A percentile compares a stretch with the other conserved stretches of the same genome.
Conservation (phyloP, 2,329 filamentous ascomycete genomes). For the Hypoxylon sp. region DNA sequence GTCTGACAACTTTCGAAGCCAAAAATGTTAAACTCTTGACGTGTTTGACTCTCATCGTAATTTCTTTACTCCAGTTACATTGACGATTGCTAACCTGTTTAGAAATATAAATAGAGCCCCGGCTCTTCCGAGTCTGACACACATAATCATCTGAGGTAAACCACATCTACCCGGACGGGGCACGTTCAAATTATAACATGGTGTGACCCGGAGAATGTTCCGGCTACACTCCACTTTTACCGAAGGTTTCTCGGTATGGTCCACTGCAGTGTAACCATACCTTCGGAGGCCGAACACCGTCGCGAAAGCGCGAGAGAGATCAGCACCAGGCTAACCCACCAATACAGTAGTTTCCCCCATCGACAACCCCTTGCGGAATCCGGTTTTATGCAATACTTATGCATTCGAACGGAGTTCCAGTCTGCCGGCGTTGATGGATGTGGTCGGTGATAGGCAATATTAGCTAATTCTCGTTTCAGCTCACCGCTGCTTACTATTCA, state of each 20-base stretch:
- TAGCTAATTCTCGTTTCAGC: background rate
- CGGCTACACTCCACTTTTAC: constrained; percentile 20
- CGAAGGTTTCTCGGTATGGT: constrained; percentile 8
- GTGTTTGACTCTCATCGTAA: too few species aligned
- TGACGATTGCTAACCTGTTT: background rate
- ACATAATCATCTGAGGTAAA: background rate
- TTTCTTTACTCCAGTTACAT: too few species aligned
- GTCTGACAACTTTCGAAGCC: background rate
- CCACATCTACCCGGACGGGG: background rate
- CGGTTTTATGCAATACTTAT: constrained; percentile 12
- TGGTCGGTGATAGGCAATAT: constrained; percentile 4
- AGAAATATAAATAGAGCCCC: background rate
- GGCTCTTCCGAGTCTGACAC: background rate
- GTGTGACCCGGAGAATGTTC: constrained; percentile 4
- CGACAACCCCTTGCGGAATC: background rate
- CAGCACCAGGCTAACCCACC: background rate
- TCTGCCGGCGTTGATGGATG: background rate
- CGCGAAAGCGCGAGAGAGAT: constrained; percentile 27
- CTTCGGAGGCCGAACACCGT: constrained; percentile 22
- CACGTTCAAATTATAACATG: constrained; percentile 1
- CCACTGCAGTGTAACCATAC: background rate
- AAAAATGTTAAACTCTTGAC: too few species aligned
- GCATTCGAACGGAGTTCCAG: background rate
- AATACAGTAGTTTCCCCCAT: background rate
- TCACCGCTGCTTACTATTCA: constrained; percentile 5